A percentile compares a stretch with the other conserved stretches of the same genome.
Evolutionary conservation across 140 eudicot genomes (phyloP).

Genomic region (Eryngium alpinum): DNA sequence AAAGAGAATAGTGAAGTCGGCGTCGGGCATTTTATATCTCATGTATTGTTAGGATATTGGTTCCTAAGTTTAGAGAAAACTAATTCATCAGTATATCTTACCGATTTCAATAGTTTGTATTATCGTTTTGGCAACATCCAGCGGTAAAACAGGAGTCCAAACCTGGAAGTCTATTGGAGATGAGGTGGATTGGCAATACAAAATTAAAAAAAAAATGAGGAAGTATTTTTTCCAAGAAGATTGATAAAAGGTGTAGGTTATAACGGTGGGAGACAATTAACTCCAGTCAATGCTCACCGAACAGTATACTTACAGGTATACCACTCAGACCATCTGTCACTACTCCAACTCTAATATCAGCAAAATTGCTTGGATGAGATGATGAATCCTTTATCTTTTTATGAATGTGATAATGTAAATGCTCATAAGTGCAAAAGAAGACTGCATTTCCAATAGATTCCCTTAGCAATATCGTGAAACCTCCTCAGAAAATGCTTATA

Average conservation of each 20-base stretch:
- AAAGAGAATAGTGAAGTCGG: conserved; percentile 9
- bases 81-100: conserved; percentile 20
- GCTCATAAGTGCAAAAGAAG: conserved; percentile 78
- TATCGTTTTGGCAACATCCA: conserved; percentile 85
- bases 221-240: neutral
- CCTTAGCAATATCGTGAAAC: conserved; percentile 57
- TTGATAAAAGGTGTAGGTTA: neutral
- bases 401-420: conserved; percentile 60
- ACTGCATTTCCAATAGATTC: conserved; percentile 82
- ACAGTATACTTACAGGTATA: conserved; percentile 52
- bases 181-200: neutral
- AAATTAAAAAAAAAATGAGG: neutral
- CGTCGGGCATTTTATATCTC: conserved; percentile 4
- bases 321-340: conserved; percentile 93
- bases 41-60: neutral
- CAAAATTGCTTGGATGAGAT: conserved; percentile 31
- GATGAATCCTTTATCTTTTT: conserved; percentile 43
- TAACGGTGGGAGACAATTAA: neutral
- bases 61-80: conserved; percentile 8
- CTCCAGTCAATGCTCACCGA: conserved; percentile 3
- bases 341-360: conserved; percentile 74
- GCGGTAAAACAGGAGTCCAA: conserved; percentile 72
- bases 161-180: conserved; percentile 34
- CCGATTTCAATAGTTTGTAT: conserved; percentile 68
- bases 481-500: conserved; percentile 74